These are phyloP conservation scores for Aspergillus taichungensis DNA, from an alignment of 495 filamentous ascomycete species.

Conservation along the genomic window DNA sequence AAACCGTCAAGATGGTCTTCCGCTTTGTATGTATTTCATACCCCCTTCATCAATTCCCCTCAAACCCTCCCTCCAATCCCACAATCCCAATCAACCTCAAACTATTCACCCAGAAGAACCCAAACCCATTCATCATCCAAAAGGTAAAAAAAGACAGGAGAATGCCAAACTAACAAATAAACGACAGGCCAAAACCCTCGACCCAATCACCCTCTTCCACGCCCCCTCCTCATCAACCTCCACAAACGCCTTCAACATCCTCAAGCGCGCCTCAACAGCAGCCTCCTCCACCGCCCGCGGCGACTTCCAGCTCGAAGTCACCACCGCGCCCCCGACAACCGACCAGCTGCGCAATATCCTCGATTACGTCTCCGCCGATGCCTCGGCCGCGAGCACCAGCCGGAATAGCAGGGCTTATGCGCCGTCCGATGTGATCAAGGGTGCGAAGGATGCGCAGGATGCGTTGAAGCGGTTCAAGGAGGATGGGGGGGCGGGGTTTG, in stretches of 20 bases:
- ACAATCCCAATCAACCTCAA: constrained; percentile 1
- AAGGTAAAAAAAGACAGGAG: neutral
- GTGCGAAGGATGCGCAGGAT: constrained; percentile 61
- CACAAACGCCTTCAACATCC: constrained; percentile 54
- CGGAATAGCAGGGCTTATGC: constrained; percentile 19
- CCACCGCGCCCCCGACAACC: constrained; percentile 66
- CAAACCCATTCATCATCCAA: neutral
- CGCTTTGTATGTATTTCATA: constrained; percentile 27
- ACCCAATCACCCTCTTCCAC: constrained; percentile 96
- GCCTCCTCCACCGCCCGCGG: constrained; percentile 48
- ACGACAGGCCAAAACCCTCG: constrained; percentile 72
- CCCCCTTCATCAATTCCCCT: neutral
- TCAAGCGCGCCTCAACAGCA: constrained; percentile 64
- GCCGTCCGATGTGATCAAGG: constrained; percentile 52
- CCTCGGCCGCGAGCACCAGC: constrained; percentile 20
- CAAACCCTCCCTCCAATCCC: neutral
- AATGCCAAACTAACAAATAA: constrained; percentile 5
- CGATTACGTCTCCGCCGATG: constrained; percentile 62
- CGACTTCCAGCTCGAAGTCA: constrained; percentile 80
- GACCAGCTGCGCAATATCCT: constrained; percentile 84
- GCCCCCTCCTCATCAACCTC: constrained; percentile 58
- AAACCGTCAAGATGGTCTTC: constrained; percentile 30
- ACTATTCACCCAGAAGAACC: neutral
- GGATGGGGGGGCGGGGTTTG: constrained; percentile 49
- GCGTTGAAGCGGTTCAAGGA: constrained; percentile 65